Evolutionary conservation across 768 basidiomycete species (phyloP), one percentile per base, ranked within the genome.

Genomic region (Asterophora parasitica): DNA sequence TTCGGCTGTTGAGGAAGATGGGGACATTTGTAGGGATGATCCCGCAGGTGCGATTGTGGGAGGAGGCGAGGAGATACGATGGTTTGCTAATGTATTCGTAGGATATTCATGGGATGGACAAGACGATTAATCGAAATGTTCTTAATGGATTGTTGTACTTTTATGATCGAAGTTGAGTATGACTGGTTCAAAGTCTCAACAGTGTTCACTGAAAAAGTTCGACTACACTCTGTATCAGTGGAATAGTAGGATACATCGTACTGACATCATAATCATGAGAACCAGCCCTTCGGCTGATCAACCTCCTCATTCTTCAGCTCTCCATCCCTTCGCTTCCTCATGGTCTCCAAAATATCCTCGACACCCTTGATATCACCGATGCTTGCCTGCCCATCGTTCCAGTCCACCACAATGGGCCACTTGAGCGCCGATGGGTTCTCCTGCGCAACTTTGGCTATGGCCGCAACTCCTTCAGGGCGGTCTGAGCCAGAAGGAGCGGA

Each of bases 391-490:
- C 88, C 88, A 17, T 71, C 75, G 12, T 70, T 65, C 88, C 88
- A 90, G 55, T 90, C 81, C 1, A 90, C 88, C 0, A 90, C 84
- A 38, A 90, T 75, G 0, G 88, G 88, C 86, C 85, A 90, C 53
- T 81, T 86, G 54, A 88, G 63, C 12, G 77, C 79, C 11, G 70
- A 71, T 1, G 81, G 83, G 48, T 81, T 81, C 62, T 71, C 69
- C 36, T 66, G 55, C 0, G 72, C 85, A 8, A 87, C 70, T 23
- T 73, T 65, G 2, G 67, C 67, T 7, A 89, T 67, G 7, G 64
- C 75, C 4, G 72, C 63, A 0, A 76, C 55, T 20, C 64, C 75
- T 20, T 62, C 59, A 0, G 71, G 69, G 2, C 59, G 54, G 6
- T 77, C 68, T 0, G 73, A 65, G 10, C 68, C 68, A 2, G 62